Base-by-base conservation (phyloP, 2,329 filamentous ascomycete genomes). In the Pyricularia pennisetigena region DNA sequence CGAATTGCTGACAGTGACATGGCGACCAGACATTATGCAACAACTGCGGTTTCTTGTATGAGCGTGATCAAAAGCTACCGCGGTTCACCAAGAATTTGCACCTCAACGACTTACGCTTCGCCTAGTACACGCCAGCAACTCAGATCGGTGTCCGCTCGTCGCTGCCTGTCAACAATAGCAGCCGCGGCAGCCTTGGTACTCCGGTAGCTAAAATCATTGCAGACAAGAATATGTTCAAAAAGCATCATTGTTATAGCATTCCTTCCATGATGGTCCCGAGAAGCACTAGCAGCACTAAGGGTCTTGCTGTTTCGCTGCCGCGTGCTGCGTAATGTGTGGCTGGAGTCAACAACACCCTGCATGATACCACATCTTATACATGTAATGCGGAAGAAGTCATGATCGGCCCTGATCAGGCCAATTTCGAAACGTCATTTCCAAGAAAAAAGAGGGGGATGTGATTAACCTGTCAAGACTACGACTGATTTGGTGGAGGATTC, bases 11-110 rank as follows among this genome's bases (percentile, higher is more conserved):
- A 66, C 68, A 74, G 75, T 71, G 76, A 70, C 2, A 57, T 32
- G 6, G 68, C 12, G 24, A 69, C 32, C 72, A 94, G 91, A 90
- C 92, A 32, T 86, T 98, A 4, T 98, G 94, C 81, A 91, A 94
- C 79, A 97, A 97, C 77, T 98, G 94, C 77, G 94, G 93, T 68
- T 89, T 94, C 73, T 80, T 94, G 24, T 97, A 91, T 76, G 94
- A 97, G 79, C 89, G 93, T 68, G 92, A 96, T 78, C 90, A 92
- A 78, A 89, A 89, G 71, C 83, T 97, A 0, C 94, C 94, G 9
- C 86, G 88, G 30, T 93, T 90, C 89, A 88, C 88, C 3, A 88
- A 88, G 75, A 86, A 89, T 70, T 82, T 94, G 64, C 92, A 93
- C 75, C 64, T 69, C 16, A 73, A 72, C 64, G 79, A 81, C 68